Evolutionary conservation across 2,329 filamentous ascomycete genomes (phyloP), one percentile per base, ranked within the genome.

Genomic region (Fusarium newnesense): DNA sequence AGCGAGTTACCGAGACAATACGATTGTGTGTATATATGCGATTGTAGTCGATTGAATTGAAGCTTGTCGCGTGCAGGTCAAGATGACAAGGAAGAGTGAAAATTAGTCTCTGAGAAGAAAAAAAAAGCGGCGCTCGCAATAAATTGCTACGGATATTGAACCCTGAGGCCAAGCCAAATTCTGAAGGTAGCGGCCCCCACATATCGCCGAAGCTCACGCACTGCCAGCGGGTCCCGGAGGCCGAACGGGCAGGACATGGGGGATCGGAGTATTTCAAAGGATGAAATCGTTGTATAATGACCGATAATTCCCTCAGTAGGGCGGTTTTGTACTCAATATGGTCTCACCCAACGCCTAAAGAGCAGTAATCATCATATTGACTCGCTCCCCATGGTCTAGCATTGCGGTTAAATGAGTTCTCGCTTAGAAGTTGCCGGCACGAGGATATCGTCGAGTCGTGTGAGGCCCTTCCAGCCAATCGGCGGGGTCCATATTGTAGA

Each of bases 81-180:
- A 56, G 47, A 63, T 57, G 42, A 71, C 42, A 30, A 44, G 37
- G 43, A 61, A 64, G 67, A 40, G 60, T 53, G 34, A 60, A 70
- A 73, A 70, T 50, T 70, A 44, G 40, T 46, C 46, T 46, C 59
- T 54, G 58, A 52, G 18, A 34, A 44, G 24, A 57, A 43, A 47
- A 39, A 54, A 64, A 60, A 67, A 37, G 60, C 58, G 64, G 56
- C 60, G 46, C 47, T 37, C 30, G 42, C 30, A 50, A 73, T 63
- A 50, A 39, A 63, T 47, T 57, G 57, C 54, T 60, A 30, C 19
- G 26, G 19, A 50, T 34, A 52, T 61, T 75, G 72, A 75, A 69
- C 72, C 72, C 72, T 73, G 62, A 60, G 60, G 67, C 62, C 65
- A 66, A 67, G 59, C 52, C 44, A 63, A 67, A 61, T 63, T 67